Percentiles rank a stretch among this genome's conserved stretches.
Conservation (phyloP, 2,329 filamentous ascomycete species). For the Colletotrichum horii region DNA sequence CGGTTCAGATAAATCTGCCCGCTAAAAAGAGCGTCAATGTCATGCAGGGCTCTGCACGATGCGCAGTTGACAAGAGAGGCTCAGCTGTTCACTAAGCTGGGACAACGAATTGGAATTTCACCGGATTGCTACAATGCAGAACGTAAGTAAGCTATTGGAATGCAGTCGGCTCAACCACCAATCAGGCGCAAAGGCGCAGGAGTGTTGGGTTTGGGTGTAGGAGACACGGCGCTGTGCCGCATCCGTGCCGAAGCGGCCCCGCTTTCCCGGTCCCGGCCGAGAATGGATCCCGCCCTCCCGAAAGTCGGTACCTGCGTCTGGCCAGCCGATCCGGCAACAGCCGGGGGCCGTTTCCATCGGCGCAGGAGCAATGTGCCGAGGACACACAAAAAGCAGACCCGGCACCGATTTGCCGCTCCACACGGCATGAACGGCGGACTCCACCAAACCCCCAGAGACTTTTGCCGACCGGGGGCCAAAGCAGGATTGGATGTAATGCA, state of each 20-base stretch:
- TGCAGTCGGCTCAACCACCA: accelerated
- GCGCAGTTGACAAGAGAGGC: neutral
- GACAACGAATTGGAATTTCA: neutral
- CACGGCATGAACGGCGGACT: neutral
- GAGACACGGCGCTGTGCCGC: neutral
- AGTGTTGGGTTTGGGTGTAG: neutral
- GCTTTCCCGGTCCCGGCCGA: neutral
- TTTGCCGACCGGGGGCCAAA: neutral
- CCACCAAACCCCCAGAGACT: neutral
- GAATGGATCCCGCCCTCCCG: neutral
- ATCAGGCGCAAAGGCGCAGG: neutral
- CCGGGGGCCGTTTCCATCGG: neutral
- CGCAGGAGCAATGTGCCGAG: accelerated
- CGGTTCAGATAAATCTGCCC: constrained; percentile 69
- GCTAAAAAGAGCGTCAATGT: constrained; percentile 64
- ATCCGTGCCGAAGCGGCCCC: neutral
- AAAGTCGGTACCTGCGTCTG: neutral
- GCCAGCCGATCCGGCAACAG: neutral
- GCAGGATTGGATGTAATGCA: neutral
- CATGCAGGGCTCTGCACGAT: constrained; percentile 61
- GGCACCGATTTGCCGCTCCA: neutral
- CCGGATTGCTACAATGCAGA: neutral
- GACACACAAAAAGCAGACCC: accelerated
- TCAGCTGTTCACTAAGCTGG: neutral
- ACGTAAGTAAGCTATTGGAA: accelerated